A percentile compares a stretch with the other conserved stretches of the same genome.
Evolutionary conservation across 2,329 filamentous ascomycete genomes (phyloP).

Genomic region (Venturia asperata): DNA sequence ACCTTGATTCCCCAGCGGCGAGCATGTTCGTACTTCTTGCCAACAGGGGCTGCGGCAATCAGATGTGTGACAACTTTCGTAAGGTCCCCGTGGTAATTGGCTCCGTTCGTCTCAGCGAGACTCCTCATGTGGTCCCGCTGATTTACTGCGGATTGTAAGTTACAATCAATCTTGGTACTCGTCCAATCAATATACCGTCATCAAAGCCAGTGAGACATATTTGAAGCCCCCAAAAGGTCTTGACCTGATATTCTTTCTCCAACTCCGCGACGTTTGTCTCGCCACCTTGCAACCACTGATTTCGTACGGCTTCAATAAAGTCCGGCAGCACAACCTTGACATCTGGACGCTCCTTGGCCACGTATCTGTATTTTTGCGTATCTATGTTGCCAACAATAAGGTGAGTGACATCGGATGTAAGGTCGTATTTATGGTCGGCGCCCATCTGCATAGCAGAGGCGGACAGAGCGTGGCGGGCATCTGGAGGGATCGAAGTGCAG

Average conservation of each 20-base stretch:
- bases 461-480: slow-evolving; percentile 45
- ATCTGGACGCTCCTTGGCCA: slow-evolving; percentile 81
- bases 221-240: slow-evolving; percentile 54
- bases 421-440: slow-evolving; percentile 77
- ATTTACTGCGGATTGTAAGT: neutral
- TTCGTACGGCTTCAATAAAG: slow-evolving; percentile 76
- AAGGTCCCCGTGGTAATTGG: slow-evolving; percentile 78
- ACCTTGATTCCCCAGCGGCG: slow-evolving; percentile 71
- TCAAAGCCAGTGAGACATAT: slow-evolving; percentile 67
- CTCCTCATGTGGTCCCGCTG: slow-evolving; percentile 64
- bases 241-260: slow-evolving; percentile 59
- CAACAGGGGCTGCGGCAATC: slow-evolving; percentile 68
- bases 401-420: slow-evolving; percentile 94
- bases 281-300: slow-evolving; percentile 72
- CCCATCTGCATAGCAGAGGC: slow-evolving; percentile 71
- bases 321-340: slow-evolving; percentile 73
- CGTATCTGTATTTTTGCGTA: slow-evolving; percentile 92
- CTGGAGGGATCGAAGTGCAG: slow-evolving; percentile 16
- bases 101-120: slow-evolving; percentile 63
- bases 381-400: slow-evolving; percentile 81
- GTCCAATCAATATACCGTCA: slow-evolving; percentile 41
- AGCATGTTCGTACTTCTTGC: slow-evolving; percentile 88
- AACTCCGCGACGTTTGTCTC: slow-evolving; percentile 65
- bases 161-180: slow-evolving; percentile 22
- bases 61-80: slow-evolving; percentile 86